These are phyloP conservation scores for Teunomyces stri DNA, from an alignment of 805 yeast genomes.

Conservation along the genomic window DNA sequence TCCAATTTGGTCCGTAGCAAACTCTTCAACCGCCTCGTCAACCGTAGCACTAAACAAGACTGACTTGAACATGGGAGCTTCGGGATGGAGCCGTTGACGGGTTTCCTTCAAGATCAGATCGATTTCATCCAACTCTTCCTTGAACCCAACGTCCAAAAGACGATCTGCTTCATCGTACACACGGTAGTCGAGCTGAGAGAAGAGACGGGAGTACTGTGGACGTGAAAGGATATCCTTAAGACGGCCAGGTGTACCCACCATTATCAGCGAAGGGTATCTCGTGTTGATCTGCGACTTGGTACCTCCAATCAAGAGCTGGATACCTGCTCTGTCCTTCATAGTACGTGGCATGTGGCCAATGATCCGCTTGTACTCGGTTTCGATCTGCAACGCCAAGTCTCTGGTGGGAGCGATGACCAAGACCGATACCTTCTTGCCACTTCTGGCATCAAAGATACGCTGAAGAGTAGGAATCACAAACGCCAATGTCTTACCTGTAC, in stretches of 20 bases:
- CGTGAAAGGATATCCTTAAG: conserved; percentile 58
- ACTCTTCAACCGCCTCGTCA: conserved; percentile 59
- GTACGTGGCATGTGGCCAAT: conserved; percentile 19
- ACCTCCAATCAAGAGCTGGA: conserved; percentile 64
- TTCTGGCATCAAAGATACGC: conserved; percentile 40
- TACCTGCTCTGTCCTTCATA: conserved; percentile 14
- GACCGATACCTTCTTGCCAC: conserved; percentile 28
- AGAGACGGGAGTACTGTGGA: conserved; percentile 43
- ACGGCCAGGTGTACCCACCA: conserved; percentile 91
- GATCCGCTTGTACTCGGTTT: conserved; percentile 57
- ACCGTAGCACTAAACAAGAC: conserved; percentile 88
- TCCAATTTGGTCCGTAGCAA: conserved; percentile 62
- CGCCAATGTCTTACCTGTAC: conserved; percentile 93
- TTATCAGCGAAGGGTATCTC: conserved; percentile 51
- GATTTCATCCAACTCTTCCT: conserved; percentile 58
- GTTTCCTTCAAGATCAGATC: conserved; percentile 45
- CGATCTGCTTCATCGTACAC: conserved; percentile 93
- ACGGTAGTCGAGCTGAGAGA: conserved; percentile 56
- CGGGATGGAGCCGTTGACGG: conserved; percentile 19
- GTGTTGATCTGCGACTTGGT: conserved; percentile 33
- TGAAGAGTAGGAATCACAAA: conserved; percentile 80
- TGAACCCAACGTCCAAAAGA: conserved; percentile 77
- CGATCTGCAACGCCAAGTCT: conserved; percentile 83
- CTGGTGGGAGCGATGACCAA: conserved; percentile 86
- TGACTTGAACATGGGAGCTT: conserved; percentile 49